phyloP scores from a whole-genome alignment of 345 rosid species.

The Linum usitatissimum region DNA sequence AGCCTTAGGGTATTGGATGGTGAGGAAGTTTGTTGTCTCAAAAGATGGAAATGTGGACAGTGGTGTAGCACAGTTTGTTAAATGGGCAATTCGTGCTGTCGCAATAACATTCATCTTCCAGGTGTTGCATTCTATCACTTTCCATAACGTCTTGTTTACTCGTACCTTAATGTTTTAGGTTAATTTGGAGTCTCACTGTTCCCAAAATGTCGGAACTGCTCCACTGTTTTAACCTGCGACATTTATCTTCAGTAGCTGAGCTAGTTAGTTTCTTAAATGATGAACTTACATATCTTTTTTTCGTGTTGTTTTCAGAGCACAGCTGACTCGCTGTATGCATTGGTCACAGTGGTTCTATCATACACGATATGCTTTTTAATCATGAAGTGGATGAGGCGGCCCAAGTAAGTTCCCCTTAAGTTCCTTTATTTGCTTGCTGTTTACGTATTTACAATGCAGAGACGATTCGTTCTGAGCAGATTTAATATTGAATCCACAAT shows the following conservation, averaged over 20 bases:
- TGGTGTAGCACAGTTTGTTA: constrained; percentile 76
- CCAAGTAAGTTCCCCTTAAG: constrained; percentile 26
- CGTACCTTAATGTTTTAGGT: not conserved
- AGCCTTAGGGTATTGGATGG: constrained; percentile 89
- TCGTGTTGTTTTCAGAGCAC: constrained; percentile 44
- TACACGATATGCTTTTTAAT: constrained; percentile 32
- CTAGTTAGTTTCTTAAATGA: not conserved
- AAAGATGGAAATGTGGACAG: constrained; percentile 74
- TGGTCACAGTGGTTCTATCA: constrained; percentile 33
- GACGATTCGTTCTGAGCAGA: not conserved
- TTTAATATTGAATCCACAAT: too few relatives aligned
- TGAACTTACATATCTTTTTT: constrained; percentile 4
- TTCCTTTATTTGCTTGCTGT: not conserved
- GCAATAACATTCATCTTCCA: constrained; percentile 65
- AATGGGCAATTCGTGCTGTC: constrained; percentile 79
- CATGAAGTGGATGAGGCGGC: constrained; percentile 12
- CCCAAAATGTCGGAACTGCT: not conserved
- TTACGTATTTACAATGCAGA: not conserved
- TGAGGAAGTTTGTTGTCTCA: constrained; percentile 66
- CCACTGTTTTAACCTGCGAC: too few relatives aligned
- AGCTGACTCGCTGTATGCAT: constrained; percentile 47
- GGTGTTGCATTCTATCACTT: constrained; percentile 27
- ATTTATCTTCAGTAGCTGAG: too few relatives aligned
- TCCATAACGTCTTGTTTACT: constrained; percentile 1
- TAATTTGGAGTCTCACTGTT: not conserved